phyloP scores from a whole-genome alignment of 495 filamentous ascomycete genomes.

The Penicillium simplicissimum region DNA sequence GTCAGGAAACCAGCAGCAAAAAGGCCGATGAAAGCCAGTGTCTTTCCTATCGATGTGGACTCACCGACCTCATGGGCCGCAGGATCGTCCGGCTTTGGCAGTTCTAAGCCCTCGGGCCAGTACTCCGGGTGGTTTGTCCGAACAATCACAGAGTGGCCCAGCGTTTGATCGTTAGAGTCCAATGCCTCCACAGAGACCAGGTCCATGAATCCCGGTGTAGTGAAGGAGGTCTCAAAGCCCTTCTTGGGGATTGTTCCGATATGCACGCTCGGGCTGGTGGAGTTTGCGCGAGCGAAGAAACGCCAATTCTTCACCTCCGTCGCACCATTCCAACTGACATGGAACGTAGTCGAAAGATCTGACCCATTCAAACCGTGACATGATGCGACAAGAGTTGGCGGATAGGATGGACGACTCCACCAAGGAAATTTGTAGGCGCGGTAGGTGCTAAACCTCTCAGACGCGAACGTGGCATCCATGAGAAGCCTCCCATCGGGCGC shows the following conservation, averaged over 20 bases:
- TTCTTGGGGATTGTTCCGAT: slow-evolving; percentile 24
- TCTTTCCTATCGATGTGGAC: neutral
- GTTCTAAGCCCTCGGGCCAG: slow-evolving; percentile 10
- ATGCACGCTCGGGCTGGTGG: slow-evolving; percentile 14
- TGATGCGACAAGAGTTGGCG: slow-evolving; percentile 26
- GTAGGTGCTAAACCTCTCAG: slow-evolving; percentile 29
- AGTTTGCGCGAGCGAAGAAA: slow-evolving; percentile 33
- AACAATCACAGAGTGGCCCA: slow-evolving; percentile 16
- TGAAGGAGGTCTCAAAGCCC: slow-evolving; percentile 35
- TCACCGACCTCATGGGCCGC: neutral
- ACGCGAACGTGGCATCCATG: slow-evolving; percentile 33
- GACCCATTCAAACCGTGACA: slow-evolving; percentile 28
- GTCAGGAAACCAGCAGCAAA: neutral
- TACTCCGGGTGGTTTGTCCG: slow-evolving; percentile 19
- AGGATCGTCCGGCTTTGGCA: neutral
- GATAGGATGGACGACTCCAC: slow-evolving; percentile 25
- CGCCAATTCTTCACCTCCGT: slow-evolving; percentile 41
- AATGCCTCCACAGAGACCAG: slow-evolving; percentile 50
- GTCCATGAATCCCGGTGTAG: slow-evolving; percentile 33
- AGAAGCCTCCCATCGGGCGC: slow-evolving; percentile 49
- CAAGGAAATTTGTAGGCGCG: slow-evolving; percentile 38
- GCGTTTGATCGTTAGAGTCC: slow-evolving; percentile 16
- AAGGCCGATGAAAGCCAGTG: neutral
- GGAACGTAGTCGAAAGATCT: slow-evolving; percentile 31
- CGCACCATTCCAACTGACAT: slow-evolving; percentile 49